phyloP scores from a whole-genome alignment of 805 yeast genomes.

The Myxozyma udenii region DNA sequence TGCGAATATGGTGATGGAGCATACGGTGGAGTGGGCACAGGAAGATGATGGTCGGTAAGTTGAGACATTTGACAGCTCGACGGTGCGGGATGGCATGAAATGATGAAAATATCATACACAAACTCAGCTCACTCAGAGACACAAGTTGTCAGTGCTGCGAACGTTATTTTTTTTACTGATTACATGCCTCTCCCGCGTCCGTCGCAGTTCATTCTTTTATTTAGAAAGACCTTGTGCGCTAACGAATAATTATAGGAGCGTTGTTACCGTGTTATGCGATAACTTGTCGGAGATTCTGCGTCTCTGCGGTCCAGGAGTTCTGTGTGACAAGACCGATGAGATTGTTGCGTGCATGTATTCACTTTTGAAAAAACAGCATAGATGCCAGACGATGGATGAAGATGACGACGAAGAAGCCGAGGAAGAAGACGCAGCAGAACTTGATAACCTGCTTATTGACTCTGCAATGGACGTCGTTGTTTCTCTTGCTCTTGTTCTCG shows the following conservation, averaged over 20 bases:
- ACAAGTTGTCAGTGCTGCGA: slow-evolving; percentile 30
- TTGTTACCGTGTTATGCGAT: slow-evolving; percentile 74
- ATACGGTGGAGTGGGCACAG: slow-evolving; percentile 59
- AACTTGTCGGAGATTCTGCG: slow-evolving; percentile 64
- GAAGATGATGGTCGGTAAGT: slow-evolving; percentile 75
- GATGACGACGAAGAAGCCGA: slow-evolving; percentile 44
- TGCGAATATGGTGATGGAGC: slow-evolving; percentile 62
- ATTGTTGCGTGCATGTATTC: slow-evolving; percentile 69
- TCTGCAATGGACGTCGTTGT: slow-evolving; percentile 83
- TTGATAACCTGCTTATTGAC: slow-evolving; percentile 71
- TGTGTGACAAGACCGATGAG: slow-evolving; percentile 59
- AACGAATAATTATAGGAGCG: slow-evolving; percentile 17
- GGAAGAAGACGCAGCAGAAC: slow-evolving; percentile 35
- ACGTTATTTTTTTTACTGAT: slow-evolving; percentile 9
- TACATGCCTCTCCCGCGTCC: too few species aligned
- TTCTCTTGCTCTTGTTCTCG: slow-evolving; percentile 70
- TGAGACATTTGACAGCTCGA: too few species aligned
- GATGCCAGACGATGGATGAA: slow-evolving; percentile 75
- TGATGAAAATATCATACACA: slow-evolving; percentile 25
- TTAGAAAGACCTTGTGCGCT: too few species aligned
- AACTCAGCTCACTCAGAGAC: slow-evolving; percentile 33
- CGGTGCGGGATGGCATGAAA: neutral
- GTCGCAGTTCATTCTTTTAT: too few species aligned
- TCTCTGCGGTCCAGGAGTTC: slow-evolving; percentile 66
- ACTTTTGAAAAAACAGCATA: slow-evolving; percentile 76